Evolutionary conservation across 2,329 filamentous ascomycete species (phyloP).

Genomic region (Ophiostoma pallidulum): DNA sequence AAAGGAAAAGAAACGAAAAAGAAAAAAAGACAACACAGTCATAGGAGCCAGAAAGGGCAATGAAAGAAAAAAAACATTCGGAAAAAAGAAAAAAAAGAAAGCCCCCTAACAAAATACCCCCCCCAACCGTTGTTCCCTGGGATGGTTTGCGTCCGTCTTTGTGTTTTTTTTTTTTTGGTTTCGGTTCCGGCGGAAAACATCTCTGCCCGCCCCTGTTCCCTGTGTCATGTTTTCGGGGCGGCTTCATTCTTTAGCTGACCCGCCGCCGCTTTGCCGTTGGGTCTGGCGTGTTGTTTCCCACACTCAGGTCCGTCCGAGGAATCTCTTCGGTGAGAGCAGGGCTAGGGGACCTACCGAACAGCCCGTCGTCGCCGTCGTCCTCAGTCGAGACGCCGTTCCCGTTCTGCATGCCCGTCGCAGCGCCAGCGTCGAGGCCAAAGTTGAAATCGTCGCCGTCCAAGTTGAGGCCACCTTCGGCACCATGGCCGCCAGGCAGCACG

Average conservation of each 20-base stretch:
- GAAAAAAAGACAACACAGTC: too few species aligned
- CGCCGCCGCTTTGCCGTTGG: conserved; percentile 31
- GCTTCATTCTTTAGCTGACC: conserved; percentile 16
- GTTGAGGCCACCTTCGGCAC: background rate
- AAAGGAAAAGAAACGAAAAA: too few species aligned
- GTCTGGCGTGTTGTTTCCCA: conserved; percentile 16
- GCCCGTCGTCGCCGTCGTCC: conserved; percentile 14
- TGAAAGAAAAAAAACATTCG: too few species aligned
- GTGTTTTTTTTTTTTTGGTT: too few species aligned
- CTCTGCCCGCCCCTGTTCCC: too few species aligned
- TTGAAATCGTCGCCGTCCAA: conserved; percentile 40
- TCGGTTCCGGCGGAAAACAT: too few species aligned
- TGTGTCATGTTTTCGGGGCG: too few species aligned
- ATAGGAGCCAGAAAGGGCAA: too few species aligned
- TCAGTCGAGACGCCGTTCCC: conserved; percentile 19
- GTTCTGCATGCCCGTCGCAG: conserved; percentile 12
- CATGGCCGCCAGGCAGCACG: background rate
- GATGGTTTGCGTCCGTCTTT: too few species aligned
- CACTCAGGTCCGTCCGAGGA: conserved; percentile 15
- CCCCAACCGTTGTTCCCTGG: too few species aligned
- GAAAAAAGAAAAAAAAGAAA: too few species aligned
- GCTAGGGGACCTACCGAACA: conserved; percentile 16
- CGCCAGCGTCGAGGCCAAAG: conserved; percentile 34
- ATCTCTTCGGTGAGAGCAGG: conserved; percentile 16
- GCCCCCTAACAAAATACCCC: too few species aligned